Conservation (phyloP, 1,284 basidiomycete species). For the Sphagnurus paluster region DNA sequence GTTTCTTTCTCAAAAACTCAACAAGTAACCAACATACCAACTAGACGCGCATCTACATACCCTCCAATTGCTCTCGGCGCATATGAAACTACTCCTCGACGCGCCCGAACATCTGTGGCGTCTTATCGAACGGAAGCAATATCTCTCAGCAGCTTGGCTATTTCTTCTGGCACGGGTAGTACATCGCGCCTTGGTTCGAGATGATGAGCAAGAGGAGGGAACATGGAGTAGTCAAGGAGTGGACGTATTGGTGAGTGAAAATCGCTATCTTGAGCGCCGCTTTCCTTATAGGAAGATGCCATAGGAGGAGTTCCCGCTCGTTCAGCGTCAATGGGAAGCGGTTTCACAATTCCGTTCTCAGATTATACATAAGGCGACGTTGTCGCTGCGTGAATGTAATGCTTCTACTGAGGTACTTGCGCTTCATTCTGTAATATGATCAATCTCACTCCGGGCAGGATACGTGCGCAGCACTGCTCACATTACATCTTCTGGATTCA, state of each 20-base stretch:
- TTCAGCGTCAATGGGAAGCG: constrained; percentile 88
- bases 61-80: constrained; percentile 78
- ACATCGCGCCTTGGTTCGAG: constrained; percentile 61
- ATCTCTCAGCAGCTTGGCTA: constrained; percentile 81
- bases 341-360: constrained; percentile 82
- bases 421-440: not conserved
- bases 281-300: constrained; percentile 5
- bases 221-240: constrained; percentile 64
- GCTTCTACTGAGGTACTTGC: constrained; percentile 48
- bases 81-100: constrained; percentile 85
- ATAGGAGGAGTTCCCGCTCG: constrained; percentile 78
- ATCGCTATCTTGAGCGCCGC: constrained; percentile 1
- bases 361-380: constrained; percentile 79
- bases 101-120: constrained; percentile 89
- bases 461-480: constrained; percentile 72
- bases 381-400: constrained; percentile 64
- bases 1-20: constrained; percentile 9
- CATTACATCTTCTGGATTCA: constrained; percentile 83
- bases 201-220: constrained; percentile 60
- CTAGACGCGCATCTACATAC: constrained; percentile 65
- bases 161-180: constrained; percentile 86
- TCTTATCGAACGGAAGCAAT: constrained; percentile 75
- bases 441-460: constrained; percentile 43
- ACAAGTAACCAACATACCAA: not conserved
- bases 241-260: constrained; percentile 53